A percentile compares a stretch with the other conserved stretches of the same genome.
phyloP scores from a whole-genome alignment of 2,329 filamentous ascomycete species.

The Cercospora citrullina region DNA sequence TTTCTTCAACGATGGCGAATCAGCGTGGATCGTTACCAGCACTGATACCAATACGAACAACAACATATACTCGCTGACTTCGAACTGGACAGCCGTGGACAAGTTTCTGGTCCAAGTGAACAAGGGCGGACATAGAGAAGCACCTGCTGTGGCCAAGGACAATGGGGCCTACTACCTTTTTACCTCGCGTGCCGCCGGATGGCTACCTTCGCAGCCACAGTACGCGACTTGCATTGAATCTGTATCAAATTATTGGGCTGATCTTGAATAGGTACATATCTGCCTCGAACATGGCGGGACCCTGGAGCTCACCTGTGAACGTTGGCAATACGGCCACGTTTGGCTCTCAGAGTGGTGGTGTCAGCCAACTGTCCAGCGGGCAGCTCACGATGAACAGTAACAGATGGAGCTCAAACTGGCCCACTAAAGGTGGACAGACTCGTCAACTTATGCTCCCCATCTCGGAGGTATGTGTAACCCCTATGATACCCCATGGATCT shows the following conservation, averaged over 20 bases:
- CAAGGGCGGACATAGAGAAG: conserved; percentile 21
- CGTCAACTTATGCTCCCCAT: conserved; percentile 27
- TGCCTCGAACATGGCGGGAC: conserved; percentile 20
- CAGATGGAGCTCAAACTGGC: conserved; percentile 27
- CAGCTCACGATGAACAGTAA: conserved; percentile 23
- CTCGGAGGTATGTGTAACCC: neutral
- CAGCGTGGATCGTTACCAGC: conserved; percentile 23
- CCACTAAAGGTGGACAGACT: conserved; percentile 20
- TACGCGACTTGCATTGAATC: neutral
- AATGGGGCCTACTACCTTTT: conserved; percentile 27
- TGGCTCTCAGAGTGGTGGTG: conserved; percentile 24
- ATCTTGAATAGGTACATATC: conserved; percentile 15
- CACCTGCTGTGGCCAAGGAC: conserved; percentile 24
- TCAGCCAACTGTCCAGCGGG: conserved; percentile 16
- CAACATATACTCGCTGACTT: conserved; percentile 28
- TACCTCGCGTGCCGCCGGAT: conserved; percentile 26
- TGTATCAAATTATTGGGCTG: neutral
- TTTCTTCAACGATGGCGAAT: conserved; percentile 27
- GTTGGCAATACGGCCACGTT: conserved; percentile 27
- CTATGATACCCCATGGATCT: neutral
- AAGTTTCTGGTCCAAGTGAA: conserved; percentile 22
- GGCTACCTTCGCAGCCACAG: conserved; percentile 27
- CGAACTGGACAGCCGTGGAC: conserved; percentile 25
- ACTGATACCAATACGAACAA: conserved; percentile 29
- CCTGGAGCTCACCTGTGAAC: conserved; percentile 22